Conservation (phyloP, 805 yeast species). For the Kazachstania bromeliacearum region DNA sequence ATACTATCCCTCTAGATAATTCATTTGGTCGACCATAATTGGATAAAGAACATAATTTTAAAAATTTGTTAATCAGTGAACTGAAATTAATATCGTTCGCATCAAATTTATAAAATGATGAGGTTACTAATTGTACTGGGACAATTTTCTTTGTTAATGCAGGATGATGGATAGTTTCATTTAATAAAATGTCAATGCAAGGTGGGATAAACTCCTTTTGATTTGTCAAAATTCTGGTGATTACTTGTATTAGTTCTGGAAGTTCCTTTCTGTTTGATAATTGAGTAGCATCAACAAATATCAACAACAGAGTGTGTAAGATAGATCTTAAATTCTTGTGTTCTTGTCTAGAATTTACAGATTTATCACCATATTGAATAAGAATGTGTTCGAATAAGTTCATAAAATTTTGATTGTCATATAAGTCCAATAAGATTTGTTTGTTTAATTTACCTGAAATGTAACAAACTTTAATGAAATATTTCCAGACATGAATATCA, state of each 20-base stretch:
- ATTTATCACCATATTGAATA: conserved; percentile 2
- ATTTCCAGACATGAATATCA: conserved; percentile 23
- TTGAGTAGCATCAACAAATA: conserved; percentile 3
- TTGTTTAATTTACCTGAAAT: conserved; percentile 17
- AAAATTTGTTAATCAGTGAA: conserved; percentile 19
- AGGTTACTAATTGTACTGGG: conserved; percentile 3
- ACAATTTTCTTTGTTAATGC: neutral
- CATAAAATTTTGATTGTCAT: conserved; percentile 9
- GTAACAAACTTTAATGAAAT: conserved; percentile 23
- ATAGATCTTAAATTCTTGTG: conserved; percentile 3
- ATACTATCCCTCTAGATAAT: conserved; percentile 12
- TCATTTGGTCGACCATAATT: conserved; percentile 11
- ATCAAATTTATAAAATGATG: conserved; percentile 16
- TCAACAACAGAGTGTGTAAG: conserved; percentile 3
- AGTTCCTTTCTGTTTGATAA: neutral
- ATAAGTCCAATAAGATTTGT: conserved; percentile 9
- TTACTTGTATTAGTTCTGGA: neutral
- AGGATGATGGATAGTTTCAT: no score
- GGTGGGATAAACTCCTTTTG: conserved; percentile 1
- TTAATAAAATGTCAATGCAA: conserved; percentile 2
- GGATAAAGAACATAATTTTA: conserved; percentile 17
- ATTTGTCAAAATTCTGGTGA: neutral
- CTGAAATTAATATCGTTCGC: conserved; percentile 21
- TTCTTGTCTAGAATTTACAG: neutral
- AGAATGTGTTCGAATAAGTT: conserved; percentile 7